Conservation (phyloP, 352 stramenopile genomes). For the Phytopythium helicoides region DNA sequence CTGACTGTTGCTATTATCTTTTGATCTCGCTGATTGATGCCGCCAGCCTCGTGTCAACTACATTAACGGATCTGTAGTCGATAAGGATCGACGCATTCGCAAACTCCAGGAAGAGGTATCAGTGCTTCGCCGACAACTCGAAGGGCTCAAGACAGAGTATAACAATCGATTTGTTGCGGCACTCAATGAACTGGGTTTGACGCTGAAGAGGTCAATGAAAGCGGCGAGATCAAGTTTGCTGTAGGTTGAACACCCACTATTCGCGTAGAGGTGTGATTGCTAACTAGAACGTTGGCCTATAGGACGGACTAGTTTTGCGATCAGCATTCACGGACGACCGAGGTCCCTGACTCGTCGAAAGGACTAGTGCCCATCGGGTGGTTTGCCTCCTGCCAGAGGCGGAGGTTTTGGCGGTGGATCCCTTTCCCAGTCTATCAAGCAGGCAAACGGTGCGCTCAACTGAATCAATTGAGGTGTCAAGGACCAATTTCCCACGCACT, state of each 20-base stretch:
- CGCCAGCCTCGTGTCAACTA: constrained; percentile 79
- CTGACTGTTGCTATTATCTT: too few species aligned
- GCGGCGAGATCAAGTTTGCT: constrained; percentile 79
- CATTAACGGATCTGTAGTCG: constrained; percentile 77
- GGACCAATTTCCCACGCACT: neutral
- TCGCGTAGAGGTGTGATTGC: neutral
- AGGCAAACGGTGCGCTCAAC: constrained; percentile 9
- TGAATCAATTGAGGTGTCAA: neutral
- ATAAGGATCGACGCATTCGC: constrained; percentile 83
- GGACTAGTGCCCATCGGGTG: neutral
- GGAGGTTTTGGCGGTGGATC: neutral
- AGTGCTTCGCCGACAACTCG: constrained; percentile 55
- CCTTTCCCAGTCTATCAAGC: constrained; percentile 18
- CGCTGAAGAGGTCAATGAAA: constrained; percentile 71
- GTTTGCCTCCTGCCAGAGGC: neutral
- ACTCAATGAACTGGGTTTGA: constrained; percentile 80
- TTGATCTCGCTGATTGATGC: too few species aligned
- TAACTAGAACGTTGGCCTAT: neutral
- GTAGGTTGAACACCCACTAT: constrained; percentile 20
- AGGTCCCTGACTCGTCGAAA: neutral
- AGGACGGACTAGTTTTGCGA: constrained; percentile 69
- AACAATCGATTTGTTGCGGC: constrained; percentile 72
- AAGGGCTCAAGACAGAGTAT: constrained; percentile 67
- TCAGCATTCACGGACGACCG: constrained; percentile 51
- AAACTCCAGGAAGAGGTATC: constrained; percentile 79